These are phyloP conservation scores for Potentilla sterilis DNA, from an alignment of 306 rosid genomes.

Conservation along the genomic window DNA sequence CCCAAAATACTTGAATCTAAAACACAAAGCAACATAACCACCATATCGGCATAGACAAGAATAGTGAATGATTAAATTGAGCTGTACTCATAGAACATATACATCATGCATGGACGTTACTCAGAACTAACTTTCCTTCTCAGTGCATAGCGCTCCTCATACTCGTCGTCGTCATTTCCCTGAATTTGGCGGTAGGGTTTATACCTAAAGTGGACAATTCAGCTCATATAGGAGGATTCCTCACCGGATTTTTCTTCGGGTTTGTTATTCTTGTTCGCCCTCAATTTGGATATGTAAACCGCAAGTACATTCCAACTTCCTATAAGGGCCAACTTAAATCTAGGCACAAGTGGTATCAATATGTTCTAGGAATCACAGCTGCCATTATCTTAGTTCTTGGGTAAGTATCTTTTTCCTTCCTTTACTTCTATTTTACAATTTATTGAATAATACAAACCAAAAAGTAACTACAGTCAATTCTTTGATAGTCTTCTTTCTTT, in stretches of 20 bases:
- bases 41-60: neutral
- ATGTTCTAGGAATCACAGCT: constrained; percentile 39
- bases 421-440: neutral
- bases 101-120: neutral
- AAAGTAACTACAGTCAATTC: neutral
- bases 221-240: constrained; percentile 90
- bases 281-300: constrained; percentile 69
- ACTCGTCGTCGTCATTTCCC: constrained; percentile 47
- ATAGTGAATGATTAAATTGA: neutral
- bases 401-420: constrained; percentile 35
- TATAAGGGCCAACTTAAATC: constrained; percentile 46
- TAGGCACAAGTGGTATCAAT: constrained; percentile 66
- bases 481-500: neutral
- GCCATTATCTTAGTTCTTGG: constrained; percentile 49
- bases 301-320: constrained; percentile 59
- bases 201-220: constrained; percentile 81
- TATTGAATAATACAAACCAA: neutral
- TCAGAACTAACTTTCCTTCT: constrained; percentile 19
- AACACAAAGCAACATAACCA: neutral
- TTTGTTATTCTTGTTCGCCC: constrained; percentile 73
- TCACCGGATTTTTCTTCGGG: constrained; percentile 73
- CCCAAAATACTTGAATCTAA: neutral
- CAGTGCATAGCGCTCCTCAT: constrained; percentile 69
- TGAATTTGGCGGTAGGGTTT: constrained; percentile 82
- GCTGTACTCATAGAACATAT: neutral